Evolutionary conservation across 106 monocot species (phyloP), one percentile per base, ranked within the genome.

Genomic region (Agapanthus africanus): DNA sequence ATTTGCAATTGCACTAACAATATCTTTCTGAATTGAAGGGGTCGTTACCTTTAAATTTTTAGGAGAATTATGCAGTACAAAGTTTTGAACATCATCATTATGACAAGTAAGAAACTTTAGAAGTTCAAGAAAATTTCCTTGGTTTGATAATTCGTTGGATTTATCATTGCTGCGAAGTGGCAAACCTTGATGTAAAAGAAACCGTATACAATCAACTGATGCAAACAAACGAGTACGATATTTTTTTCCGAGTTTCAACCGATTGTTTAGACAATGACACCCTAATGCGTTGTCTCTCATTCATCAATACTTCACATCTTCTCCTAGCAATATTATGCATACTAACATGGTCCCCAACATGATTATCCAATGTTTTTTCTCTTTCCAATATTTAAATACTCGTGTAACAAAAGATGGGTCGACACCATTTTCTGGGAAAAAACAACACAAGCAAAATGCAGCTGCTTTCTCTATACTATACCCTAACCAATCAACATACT

Each of bases 41-140:
- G 65, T 21, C 2, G 65, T 40, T 23, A 66, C 5, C 14, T 66
- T 38, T 8, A 23, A 25, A 39, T 66, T 66, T 41, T 40, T 23
- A 40, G 40, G 22, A 40, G 66, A 37, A 66, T 66, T 66, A 19
- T 21, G 25, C 37, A 41, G 26, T 40, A 14, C 0, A 0, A 41
- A 1, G n/a, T 5, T 7, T 23, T 66, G 39, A 7, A 66, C 22
- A n/a, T 50, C 40, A 13, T 69, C 69, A 51, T 35, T 69, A 35
- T 69, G 69, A 7, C 52, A 33, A 69, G 4, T 1, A 18, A 69
- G 40, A 69, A n/a, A n/a, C n/a, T n/a, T n/a, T n/a, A n/a, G n/a
- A n/a, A n/a, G n/a, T n/a, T n/a, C n/a, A n/a, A n/a, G 33, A 69
- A 51, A 69, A 8, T 69, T 69, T 52, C 51, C 33, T 69, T 69